These are phyloP conservation scores for Sarocladiaceae sp. DNA, from an alignment of 2,329 filamentous ascomycete species.

Conservation along the genomic window DNA sequence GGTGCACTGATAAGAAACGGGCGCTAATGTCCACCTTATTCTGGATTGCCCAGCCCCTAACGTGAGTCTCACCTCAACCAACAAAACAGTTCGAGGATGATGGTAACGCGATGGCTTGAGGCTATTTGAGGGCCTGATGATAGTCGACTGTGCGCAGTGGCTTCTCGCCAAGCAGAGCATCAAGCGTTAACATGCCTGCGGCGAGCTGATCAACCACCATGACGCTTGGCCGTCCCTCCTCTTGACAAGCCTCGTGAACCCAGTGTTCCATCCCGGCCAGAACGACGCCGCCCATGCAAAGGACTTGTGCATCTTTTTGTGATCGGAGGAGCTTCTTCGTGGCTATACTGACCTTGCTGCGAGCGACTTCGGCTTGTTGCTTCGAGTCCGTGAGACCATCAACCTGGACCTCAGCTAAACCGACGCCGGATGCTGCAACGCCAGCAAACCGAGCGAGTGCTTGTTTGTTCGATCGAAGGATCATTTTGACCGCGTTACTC, in stretches of 20 bases:
- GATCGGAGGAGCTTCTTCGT: slow-evolving; percentile 2
- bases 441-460: slow-evolving; percentile 11
- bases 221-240: slow-evolving; percentile 5
- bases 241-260: slow-evolving; percentile 13
- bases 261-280: slow-evolving; percentile 13
- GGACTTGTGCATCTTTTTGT: slow-evolving; percentile 1
- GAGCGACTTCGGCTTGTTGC: slow-evolving; percentile 1
- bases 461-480: slow-evolving; percentile 9
- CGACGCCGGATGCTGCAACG: slow-evolving; percentile 12
- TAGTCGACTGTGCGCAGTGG: slow-evolving; percentile 12
- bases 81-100: too few relatives aligned
- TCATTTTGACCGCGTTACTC: slow-evolving; percentile 1
- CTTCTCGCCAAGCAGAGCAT: slow-evolving; percentile 9
- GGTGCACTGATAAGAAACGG: slow-evolving; percentile 3
- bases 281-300: slow-evolving; percentile 14
- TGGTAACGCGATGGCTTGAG: background rate
- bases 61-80: too few relatives aligned
- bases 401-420: slow-evolving; percentile 10
- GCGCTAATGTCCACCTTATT: too few relatives aligned
- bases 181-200: slow-evolving; percentile 13
- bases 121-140: slow-evolving; percentile 11
- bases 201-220: slow-evolving; percentile 13
- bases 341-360: background rate
- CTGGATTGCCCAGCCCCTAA: too few relatives aligned
- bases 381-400: too few relatives aligned